phyloP scores from a whole-genome alignment of 352 stramenopile genomes.

The Globisporangium middletonii region DNA sequence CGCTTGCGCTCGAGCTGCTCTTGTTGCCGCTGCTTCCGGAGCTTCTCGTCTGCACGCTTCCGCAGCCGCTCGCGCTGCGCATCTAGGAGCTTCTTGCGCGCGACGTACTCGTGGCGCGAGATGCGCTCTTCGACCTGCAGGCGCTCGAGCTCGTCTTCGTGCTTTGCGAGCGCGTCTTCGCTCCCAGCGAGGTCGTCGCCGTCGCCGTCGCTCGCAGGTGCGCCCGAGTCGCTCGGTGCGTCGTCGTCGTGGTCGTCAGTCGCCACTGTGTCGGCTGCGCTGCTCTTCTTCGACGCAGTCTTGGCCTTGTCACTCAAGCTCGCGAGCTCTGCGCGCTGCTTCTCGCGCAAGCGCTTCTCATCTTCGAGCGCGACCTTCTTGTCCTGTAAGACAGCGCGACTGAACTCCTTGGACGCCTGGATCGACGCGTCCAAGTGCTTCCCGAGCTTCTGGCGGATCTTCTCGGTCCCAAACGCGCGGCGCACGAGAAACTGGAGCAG shows the following conservation, averaged over 20 bases:
- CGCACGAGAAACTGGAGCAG: slow-evolving; percentile 68
- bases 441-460: slow-evolving; percentile 49
- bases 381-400: slow-evolving; percentile 54
- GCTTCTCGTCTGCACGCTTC: slow-evolving; percentile 42
- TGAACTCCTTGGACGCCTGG: slow-evolving; percentile 70
- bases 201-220: slow-evolving; percentile 48
- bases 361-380: slow-evolving; percentile 64
- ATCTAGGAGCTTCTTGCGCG: slow-evolving; percentile 68
- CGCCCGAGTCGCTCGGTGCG: slow-evolving; percentile 29
- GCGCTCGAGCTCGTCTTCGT: slow-evolving; percentile 71
- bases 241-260: slow-evolving; percentile 29
- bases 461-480: slow-evolving; percentile 53
- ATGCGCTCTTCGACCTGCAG: slow-evolving; percentile 58
- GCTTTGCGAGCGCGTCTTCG: slow-evolving; percentile 56
- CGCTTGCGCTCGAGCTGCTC: slow-evolving; percentile 68
- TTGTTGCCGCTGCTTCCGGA: slow-evolving; percentile 56
- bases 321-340: slow-evolving; percentile 59
- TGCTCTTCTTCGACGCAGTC: slow-evolving; percentile 31
- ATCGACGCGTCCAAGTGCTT: slow-evolving; percentile 53
- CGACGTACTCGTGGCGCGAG: slow-evolving; percentile 77
- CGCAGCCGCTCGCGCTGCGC: slow-evolving; percentile 55
- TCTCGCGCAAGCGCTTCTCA: slow-evolving; percentile 75
- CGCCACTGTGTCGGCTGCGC: too few species aligned
- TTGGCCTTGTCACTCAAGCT: slow-evolving; percentile 49
- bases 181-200: slow-evolving; percentile 49